phyloP scores from a whole-genome alignment of 345 rosid species.

The Conringia planisiliqua region DNA sequence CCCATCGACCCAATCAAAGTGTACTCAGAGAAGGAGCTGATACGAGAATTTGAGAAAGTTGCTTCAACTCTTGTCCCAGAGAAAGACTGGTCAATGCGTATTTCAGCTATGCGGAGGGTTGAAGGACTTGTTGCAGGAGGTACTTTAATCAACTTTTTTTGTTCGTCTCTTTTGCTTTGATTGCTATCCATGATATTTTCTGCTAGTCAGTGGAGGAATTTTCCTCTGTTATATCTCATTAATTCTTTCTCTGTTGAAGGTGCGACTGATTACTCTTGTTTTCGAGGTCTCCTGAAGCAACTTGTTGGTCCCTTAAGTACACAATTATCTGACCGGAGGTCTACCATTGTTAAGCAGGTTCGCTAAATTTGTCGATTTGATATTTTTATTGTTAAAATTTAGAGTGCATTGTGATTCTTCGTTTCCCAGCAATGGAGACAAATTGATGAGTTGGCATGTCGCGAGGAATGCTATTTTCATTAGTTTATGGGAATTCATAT shows the following conservation, averaged over 20 bases:
- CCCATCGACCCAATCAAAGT: slow-evolving; percentile 79
- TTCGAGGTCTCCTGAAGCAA: slow-evolving; percentile 90
- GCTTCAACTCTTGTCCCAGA: slow-evolving; percentile 85
- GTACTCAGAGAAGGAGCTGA: slow-evolving; percentile 93
- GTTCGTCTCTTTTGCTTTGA: slow-evolving; percentile 3
- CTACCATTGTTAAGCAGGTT: slow-evolving; percentile 97
- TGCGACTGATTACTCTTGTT: slow-evolving; percentile 79
- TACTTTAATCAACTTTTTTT: slow-evolving; percentile 16
- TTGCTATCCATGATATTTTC: slow-evolving; percentile 1
- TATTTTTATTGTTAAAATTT: neutral
- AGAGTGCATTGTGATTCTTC: slow-evolving; percentile 1
- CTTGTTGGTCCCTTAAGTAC: slow-evolving; percentile 81
- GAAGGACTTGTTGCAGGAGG: slow-evolving; percentile 99
- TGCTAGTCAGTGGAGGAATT: slow-evolving; percentile 8
- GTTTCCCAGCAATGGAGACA: slow-evolving; percentile 6
- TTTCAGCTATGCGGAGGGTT: slow-evolving; percentile 95
- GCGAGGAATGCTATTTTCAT: slow-evolving; percentile 1
- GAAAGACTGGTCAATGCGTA: slow-evolving; percentile 98
- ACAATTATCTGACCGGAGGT: slow-evolving; percentile 92
- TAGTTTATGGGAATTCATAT: neutral
- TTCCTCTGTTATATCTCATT: slow-evolving; percentile 7
- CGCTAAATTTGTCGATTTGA: neutral
- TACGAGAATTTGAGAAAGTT: slow-evolving; percentile 91
- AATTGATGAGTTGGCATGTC: neutral
- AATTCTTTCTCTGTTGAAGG: slow-evolving; percentile 45